Evolutionary conservation across 345 rosid genomes (phyloP).

Genomic region (Eucalyptus pauciflora): DNA sequence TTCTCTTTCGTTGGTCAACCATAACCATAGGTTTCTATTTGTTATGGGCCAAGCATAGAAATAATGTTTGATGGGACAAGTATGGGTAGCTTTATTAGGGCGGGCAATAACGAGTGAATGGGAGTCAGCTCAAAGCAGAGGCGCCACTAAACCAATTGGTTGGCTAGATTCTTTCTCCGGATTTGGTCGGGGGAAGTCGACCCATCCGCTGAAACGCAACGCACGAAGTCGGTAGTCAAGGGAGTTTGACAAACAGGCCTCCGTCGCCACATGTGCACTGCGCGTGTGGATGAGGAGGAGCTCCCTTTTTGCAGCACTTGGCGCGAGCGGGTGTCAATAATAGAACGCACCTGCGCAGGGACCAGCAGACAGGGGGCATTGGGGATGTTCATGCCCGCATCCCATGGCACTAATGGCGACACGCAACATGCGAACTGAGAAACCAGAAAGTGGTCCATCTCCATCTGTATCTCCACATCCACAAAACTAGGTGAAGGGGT

Average conservation of each 20-base stretch:
- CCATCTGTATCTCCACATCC: background rate
- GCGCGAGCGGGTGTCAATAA: background rate
- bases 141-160: background rate
- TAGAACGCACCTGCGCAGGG: background rate
- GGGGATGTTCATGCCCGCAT: background rate
- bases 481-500: background rate
- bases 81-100: background rate
- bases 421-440: constrained; percentile 4
- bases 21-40: background rate
- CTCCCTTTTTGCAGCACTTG: background rate
- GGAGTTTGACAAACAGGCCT: background rate
- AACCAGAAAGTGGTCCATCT: background rate
- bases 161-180: background rate
- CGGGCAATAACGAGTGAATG: background rate
- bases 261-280: background rate
- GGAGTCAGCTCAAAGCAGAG: background rate
- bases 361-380: constrained; percentile 1
- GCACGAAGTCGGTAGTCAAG: background rate
- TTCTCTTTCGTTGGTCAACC: background rate
- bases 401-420: background rate
- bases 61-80: background rate
- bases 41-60: background rate
- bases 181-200: background rate
- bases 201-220: background rate
- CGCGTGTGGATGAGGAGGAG: background rate